Base-by-base conservation (phyloP, 2,329 filamentous ascomycete species). In the Penicillium sp. region DNA sequence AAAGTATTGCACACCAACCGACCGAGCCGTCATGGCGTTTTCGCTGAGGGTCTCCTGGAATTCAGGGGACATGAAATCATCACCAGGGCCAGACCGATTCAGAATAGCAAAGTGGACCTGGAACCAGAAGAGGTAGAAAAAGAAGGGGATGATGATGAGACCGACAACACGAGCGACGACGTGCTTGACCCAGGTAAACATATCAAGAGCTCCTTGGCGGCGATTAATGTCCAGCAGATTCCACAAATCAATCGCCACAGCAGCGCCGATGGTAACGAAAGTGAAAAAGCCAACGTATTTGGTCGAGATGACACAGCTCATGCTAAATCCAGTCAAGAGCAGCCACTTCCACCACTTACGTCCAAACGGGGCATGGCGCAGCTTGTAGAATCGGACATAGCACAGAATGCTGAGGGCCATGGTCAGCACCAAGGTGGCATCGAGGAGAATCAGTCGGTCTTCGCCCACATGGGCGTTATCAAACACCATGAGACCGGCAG, bases 331-430 rank as follows among this genome's bases (percentile, higher is more conserved):
- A 6, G 92, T 98, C 55, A 96, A 69, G 46, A 98, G 79, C 42
- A 98, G 77, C 92, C 92, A 98, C 68, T 98, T 98, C 92, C 92
- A 98, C 92, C 92, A 98, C 70, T 98, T 96, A 45, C 88, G 79
- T 43, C 84, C 80, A 64, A 98, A 98, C 2, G 92, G 76, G 49
- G 81, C 76, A 56, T 96, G 89, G 53, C 92, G 79, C 52, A 90
- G 73, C 75, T 96, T 98, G 74, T 96, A 96, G 70, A 96, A 98
- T 54, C 89, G 87, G 67, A 98, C 84, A 67, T 98, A 98, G 73
- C 79, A 88, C 39, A 95, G 75, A 39, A 98, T 75, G 65, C 88
- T 95, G 67, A 92, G 82, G 4, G 92, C 88, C 88, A 98, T 96
- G 65, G 90, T 88, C 48, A 96, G 79, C 43, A 98, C 85, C 42